These are phyloP conservation scores for Ceratobasidium sp. DNA, from an alignment of 1,284 basidiomycete species.

Conservation along the genomic window DNA sequence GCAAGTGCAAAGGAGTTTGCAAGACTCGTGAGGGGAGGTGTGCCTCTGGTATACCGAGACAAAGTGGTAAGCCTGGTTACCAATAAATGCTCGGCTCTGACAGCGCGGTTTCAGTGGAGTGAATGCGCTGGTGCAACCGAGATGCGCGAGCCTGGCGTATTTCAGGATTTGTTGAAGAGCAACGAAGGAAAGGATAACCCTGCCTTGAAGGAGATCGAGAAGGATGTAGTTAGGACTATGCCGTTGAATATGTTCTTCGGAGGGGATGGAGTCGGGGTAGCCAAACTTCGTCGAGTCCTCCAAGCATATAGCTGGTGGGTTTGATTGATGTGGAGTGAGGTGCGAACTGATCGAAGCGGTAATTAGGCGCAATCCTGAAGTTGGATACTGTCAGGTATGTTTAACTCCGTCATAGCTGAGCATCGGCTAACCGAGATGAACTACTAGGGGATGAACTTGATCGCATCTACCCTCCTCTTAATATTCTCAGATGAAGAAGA, in stretches of 20 bases:
- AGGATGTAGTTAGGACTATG: constrained; percentile 93
- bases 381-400: constrained; percentile 77
- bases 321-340: not conserved
- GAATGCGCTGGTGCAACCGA: constrained; percentile 94
- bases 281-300: constrained; percentile 88
- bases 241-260: constrained; percentile 97
- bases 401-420: not conserved
- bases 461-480: constrained; percentile 91
- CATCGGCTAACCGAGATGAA: not conserved
- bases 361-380: constrained; percentile 72
- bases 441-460: constrained; percentile 84
- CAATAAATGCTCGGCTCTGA: constrained; percentile 40
- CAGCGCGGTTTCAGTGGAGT: constrained; percentile 60
- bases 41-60: constrained; percentile 86
- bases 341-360: constrained; percentile 45
- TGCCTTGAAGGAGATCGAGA: constrained; percentile 81
- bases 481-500: constrained; percentile 95
- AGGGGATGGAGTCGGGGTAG: constrained; percentile 90
- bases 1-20: constrained; percentile 75
- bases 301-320: constrained; percentile 88
- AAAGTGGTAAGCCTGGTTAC: constrained; percentile 60
- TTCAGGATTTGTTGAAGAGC: constrained; percentile 77
- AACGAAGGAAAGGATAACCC: constrained; percentile 64
- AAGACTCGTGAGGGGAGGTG: constrained; percentile 78
- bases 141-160: constrained; percentile 90